Base-by-base conservation (phyloP, 106 monocot species). In the Posidonia australis region DNA sequence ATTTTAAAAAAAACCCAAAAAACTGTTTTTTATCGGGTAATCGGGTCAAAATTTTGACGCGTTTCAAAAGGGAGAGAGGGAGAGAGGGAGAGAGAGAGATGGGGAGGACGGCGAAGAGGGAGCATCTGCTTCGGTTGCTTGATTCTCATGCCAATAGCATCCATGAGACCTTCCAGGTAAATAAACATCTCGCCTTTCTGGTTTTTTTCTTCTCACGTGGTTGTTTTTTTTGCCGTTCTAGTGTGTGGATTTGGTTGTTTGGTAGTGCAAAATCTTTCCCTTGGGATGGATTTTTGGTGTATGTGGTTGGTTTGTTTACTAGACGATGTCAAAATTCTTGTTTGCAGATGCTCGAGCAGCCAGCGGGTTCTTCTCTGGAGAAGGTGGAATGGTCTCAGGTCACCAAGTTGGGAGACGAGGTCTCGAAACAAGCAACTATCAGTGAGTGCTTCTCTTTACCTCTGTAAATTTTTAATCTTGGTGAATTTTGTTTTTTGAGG, bases 341-440 rank as follows among this genome's bases (percentile, higher is more conserved):
- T 16, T 25, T 49, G 61, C 53, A 76, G 75, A n/a, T 76, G 52
- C 53, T 76, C 25, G 75, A 68, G 43, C 11, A 45, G 21, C 54
- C 68, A 1, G 69, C 46, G 9, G 28, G 45, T 43, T 36, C 68
- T 25, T 54, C 62, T 12, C 41, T 69, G 25, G 69, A 63, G 62
- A 76, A 76, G 68, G 62, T 62, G 21, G 68, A 69, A n/a, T 76
- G 75, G 75, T 62, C 75, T 44, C 51, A 63, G 24, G 75, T 76
- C 53, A 54, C 46, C 19, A 76, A 68, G 45, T 12, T 69, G 54
- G 75, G 52, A 20, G 68, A 76, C 12, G 68, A 76, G n/a, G 49
- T 76, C 44, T 76, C 75, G 9, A 76, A 76, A 20, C 75, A 76
- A 54, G 75, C 75, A 1, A 76, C 75, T 4, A 56, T 69, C 17